These are phyloP conservation scores for Cicer pinnatifidum DNA, from an alignment of 306 rosid genomes.

Conservation along the genomic window DNA sequence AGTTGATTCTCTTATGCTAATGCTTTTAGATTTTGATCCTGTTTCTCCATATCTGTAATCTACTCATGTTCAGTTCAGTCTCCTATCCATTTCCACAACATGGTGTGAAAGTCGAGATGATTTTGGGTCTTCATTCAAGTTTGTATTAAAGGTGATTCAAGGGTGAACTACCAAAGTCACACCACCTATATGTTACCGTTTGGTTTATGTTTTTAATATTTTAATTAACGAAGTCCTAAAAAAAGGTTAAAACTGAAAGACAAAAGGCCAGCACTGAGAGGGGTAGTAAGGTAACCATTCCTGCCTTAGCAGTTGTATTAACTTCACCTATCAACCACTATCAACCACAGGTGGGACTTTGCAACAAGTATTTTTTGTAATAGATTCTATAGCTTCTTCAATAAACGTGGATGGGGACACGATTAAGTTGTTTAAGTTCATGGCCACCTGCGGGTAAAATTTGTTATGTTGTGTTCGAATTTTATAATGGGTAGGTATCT, in stretches of 20 bases:
- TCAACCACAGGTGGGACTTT: not conserved
- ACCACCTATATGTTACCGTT: not conserved
- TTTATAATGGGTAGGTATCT: not conserved
- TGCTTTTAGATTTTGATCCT: constrained; percentile 40
- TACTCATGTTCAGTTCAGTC: constrained; percentile 37
- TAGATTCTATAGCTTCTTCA: not conserved
- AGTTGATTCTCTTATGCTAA: constrained; percentile 32
- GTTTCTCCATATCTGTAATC: constrained; percentile 26
- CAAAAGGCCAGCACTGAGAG: not conserved
- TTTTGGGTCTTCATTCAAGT: not conserved
- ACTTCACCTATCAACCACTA: not conserved
- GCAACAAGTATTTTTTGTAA: not conserved
- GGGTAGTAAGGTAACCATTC: not conserved
- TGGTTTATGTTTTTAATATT: not conserved
- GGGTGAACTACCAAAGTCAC: not conserved
- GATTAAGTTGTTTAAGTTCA: not conserved
- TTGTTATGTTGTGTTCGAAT: not conserved
- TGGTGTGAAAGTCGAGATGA: constrained; percentile 7
- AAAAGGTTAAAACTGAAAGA: constrained; percentile 1
- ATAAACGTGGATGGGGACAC: not conserved
- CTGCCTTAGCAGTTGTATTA: not conserved
- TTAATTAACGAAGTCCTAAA: not conserved
- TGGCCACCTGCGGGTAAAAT: not conserved
- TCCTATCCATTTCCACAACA: constrained; percentile 10
- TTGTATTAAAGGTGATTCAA: constrained; percentile 5